Base-by-base conservation (phyloP, 805 yeast genomes). In the Hanseniaspora lachancei region DNA sequence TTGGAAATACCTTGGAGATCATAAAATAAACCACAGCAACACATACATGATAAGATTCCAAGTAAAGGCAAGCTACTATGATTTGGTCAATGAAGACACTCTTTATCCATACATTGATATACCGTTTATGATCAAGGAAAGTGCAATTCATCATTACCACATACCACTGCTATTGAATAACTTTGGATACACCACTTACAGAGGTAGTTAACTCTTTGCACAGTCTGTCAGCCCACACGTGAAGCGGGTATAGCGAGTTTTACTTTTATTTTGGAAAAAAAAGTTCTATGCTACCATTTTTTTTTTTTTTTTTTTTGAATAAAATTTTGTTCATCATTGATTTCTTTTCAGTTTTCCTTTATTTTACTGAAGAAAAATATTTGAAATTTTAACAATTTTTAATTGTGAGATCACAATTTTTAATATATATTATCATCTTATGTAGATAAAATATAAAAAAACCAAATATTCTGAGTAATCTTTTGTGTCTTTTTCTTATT, bases 31-130 rank as follows among this genome's bases (percentile, higher is more conserved):
- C 44, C 65, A 62, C 7, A 78, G 84, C 0, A 95, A 95, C 0
- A 68, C 78, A 34, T 86, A 87, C 70, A 83, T 79, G 70, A 81
- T 88, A 63, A 74, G 86, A 61, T 89, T 88, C 65, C 80, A 82
- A 53, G 85, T 95, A 0, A 82, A 82, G 3, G 76, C 77, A 40
- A 87, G 87, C 64, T 53, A 53, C 36, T 81, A 85, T 61, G 58
- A 60, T n/a, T 53, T 49, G 10, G 58, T 59, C 32, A 64, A 61
- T 48, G 68, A 69, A 57, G 69, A 74, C 57, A 82, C 89, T 0
- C 89, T 89, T 66, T 89, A 89, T 73, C 97, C 97, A 0, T 84
- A 77, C 64, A 88, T 89, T 9, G 96, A 89, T 58, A 85, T 89
- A 41, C 73, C 76, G 0, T 89, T 89, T 64, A 77, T 76, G 34